Evolutionary conservation across 306 rosid genomes (phyloP), one percentile per base, ranked within the genome.

Genomic region (Dryas drummondii): DNA sequence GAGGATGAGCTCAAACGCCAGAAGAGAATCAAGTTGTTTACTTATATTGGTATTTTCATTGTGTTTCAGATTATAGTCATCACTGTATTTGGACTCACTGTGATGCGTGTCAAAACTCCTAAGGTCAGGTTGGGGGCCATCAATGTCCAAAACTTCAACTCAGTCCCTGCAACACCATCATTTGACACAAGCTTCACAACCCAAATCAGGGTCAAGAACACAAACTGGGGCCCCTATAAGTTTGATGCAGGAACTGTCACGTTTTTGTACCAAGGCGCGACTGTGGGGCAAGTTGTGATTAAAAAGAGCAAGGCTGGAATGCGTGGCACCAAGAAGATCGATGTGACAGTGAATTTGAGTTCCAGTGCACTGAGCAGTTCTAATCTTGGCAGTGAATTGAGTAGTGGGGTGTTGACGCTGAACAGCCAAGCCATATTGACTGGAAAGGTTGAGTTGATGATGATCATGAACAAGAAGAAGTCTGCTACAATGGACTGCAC

Each of bases 21-120:
- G 17, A 56, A 76, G 47, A 56, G 59, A 51, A 66, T 56, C 57
- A 66, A 76, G 15, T 19, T 75, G 72, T 14, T 60, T 14, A 65
- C 15, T 0, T 75, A 65, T 16, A 19, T 19, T 19, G 72, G 44
- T 44, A 57, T 71, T 47, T 81, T 76, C 65, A 27, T 46, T 44
- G 65, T 81, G 8, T 49, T 76, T 44, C 82, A 77, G 52, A 61
- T 77, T 19, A 58, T 77, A 26, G 72, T 77, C 0, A 67, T 67
- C 7, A 42, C 46, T 1, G 71, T 22, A 0, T 49, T 81, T 16
- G 37, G 79, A 1, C 71, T 73, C 4, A 46, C 54, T 2, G 72
- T 81, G 5, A 66, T 72, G 85, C 44, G 61, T 58, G 82, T 58
- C 5, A 81, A 66, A 63, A 64, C 82, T 4, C 85, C 85, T 5